These are phyloP conservation scores for Acer negundo DNA, from an alignment of 345 rosid genomes.

Conservation along the genomic window DNA sequence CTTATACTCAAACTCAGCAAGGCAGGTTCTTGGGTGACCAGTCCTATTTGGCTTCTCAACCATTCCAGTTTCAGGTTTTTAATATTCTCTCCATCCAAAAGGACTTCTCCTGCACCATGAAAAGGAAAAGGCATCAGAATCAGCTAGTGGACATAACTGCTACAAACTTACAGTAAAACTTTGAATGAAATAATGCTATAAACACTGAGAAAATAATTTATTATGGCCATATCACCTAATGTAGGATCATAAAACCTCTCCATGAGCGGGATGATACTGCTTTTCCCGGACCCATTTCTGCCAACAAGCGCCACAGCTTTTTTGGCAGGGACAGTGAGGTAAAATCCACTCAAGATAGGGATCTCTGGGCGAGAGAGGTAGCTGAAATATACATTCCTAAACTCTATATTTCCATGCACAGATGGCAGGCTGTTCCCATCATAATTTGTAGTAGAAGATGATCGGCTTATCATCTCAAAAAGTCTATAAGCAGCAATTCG, in stretches of 20 bases:
- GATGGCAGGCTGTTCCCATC: slow-evolving; percentile 63
- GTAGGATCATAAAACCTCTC: slow-evolving; percentile 99
- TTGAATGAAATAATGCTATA: slow-evolving; percentile 1
- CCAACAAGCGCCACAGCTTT: slow-evolving; percentile 99
- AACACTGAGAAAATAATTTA: slow-evolving; percentile 6
- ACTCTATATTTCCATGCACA: slow-evolving; percentile 94
- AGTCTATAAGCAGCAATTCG: slow-evolving; percentile 97
- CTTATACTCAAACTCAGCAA: slow-evolving; percentile 81
- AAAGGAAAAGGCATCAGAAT: slow-evolving; percentile 24
- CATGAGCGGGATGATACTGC: slow-evolving; percentile 99
- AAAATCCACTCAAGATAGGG: slow-evolving; percentile 96
- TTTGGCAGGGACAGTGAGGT: slow-evolving; percentile 96
- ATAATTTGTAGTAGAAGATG: slow-evolving; percentile 72
- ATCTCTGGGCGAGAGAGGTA: slow-evolving; percentile 98
- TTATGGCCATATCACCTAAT: slow-evolving; percentile 60
- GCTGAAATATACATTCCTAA: slow-evolving; percentile 97
- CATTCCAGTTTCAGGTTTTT: slow-evolving; percentile 87
- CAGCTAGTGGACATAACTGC: slow-evolving; percentile 21
- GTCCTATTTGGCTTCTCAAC: slow-evolving; percentile 96
- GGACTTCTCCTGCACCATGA: slow-evolving; percentile 87
- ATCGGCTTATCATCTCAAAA: slow-evolving; percentile 97
- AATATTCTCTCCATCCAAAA: slow-evolving; percentile 94
- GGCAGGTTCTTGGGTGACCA: slow-evolving; percentile 98
- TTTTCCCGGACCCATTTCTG: slow-evolving; percentile 98
- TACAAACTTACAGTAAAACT: slow-evolving; percentile 14